Conservation (phyloP, 176 grass and related monocot genomes). For the Metroxylon sagu region DNA sequence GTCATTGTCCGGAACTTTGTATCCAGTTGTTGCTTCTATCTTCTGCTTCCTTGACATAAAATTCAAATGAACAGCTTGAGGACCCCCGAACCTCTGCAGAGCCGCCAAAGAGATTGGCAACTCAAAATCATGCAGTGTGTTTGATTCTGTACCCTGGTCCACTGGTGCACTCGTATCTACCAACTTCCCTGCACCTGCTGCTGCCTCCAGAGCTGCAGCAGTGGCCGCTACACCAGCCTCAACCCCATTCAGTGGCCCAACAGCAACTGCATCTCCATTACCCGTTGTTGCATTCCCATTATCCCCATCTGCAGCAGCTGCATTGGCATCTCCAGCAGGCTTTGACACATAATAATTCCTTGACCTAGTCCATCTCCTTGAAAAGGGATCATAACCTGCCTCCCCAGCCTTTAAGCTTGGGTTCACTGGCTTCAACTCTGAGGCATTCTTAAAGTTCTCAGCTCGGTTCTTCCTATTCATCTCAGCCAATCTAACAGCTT, state of each 20-base stretch:
- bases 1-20: slow-evolving; percentile 62
- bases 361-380: slow-evolving; percentile 93
- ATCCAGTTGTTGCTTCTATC: slow-evolving; percentile 58
- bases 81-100: slow-evolving; percentile 51
- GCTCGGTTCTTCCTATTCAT: slow-evolving; percentile 91
- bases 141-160: slow-evolving; percentile 64
- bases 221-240: slow-evolving; percentile 48
- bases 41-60: slow-evolving; percentile 79
- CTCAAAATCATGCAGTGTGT: slow-evolving; percentile 75
- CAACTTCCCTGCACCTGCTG: slow-evolving; percentile 80
- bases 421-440: slow-evolving; percentile 84
- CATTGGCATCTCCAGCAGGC: slow-evolving; percentile 30
- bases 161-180: slow-evolving; percentile 80
- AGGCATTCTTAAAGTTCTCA: slow-evolving; percentile 95
- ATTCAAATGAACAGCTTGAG: slow-evolving; percentile 57
- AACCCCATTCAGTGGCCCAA: neutral
- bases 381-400: slow-evolving; percentile 94
- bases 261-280: slow-evolving; percentile 31
- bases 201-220: slow-evolving; percentile 62
- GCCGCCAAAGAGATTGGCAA: slow-evolving; percentile 60
- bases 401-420: slow-evolving; percentile 77
- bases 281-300: neutral
- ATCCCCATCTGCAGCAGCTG: slow-evolving; percentile 28
- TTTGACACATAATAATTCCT: slow-evolving; percentile 78
- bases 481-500: slow-evolving; percentile 84